Base-by-base conservation (phyloP, 1,284 basidiomycete species). In the Ceratorhiza oryzae-sativae region DNA sequence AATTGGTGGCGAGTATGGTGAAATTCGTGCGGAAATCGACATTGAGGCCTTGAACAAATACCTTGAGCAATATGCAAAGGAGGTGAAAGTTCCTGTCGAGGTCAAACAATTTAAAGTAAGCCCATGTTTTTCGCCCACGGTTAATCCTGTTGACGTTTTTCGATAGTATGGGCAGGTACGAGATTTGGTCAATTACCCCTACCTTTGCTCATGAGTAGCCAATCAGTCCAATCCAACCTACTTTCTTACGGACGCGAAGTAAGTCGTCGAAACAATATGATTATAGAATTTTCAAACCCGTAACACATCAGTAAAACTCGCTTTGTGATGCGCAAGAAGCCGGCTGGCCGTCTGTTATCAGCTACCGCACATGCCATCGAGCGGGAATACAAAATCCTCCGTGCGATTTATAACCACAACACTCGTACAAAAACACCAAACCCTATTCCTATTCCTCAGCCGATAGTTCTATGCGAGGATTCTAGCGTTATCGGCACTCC, bases 281-380 rank as follows among this genome's bases (percentile, higher is more conserved):
- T 36, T 60, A 3, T 5, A 27, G 39, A 39, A 63, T 23, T 42
- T 75, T 30, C n/a, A 51, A 76, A 55, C 42, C 53, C 55, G 23
- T 45, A 12, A 12, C 55, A 25, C 23, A 41, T 5, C 73, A 90
- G 89, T 27, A 83, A 85, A 48, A 84, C 79, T 3, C 87, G 86
- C n/a, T 94, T 88, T 75, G 96, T 98, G 1, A 84, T 98, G 59
- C 91, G 96, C 36, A 95, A 97, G 80, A 97, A 97, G 79, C 96
- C 96, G n/a, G 88, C 90, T 0, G 96, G 96, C 0, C 83, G 88
- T 51, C 87, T 98, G 0, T 82, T 98, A 15, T 93, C 92, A 0
- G 84, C 88, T 62, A 98, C 95, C 0, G 96, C 96, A 0, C 96
- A 98, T 79, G 93, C 96, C 78, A 88, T 98, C 58, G 96, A 98